Percentiles rank a stretch among this genome's conserved stretches.
These are phyloP conservation scores for Barnettozyma siamensis DNA, from an alignment of 805 yeast species.

Conservation along the genomic window DNA sequence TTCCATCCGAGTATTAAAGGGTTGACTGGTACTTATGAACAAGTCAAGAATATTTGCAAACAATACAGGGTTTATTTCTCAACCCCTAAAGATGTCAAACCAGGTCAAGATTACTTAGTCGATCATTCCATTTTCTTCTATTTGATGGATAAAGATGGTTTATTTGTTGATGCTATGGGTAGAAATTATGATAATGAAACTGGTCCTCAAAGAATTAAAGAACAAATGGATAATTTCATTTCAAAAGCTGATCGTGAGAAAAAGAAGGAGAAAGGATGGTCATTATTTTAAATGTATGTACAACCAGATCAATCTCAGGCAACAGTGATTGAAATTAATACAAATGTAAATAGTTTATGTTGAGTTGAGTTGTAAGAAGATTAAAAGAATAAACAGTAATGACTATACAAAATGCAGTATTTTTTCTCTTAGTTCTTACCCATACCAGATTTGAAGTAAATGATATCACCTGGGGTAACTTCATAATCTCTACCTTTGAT, in stretches of 20 bases:
- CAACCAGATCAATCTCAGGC: background rate
- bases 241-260: constrained; percentile 67
- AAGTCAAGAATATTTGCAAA: constrained; percentile 80
- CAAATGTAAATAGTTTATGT: background rate
- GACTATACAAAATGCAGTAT: background rate
- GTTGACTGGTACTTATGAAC: constrained; percentile 84
- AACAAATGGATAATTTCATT: constrained; percentile 68
- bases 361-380: background rate
- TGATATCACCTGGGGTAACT: constrained; percentile 91
- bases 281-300: constrained; percentile 22
- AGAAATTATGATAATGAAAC: constrained; percentile 77
- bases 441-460: constrained; percentile 91
- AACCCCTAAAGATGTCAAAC: constrained; percentile 91
- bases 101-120: constrained; percentile 94
- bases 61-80: constrained; percentile 91
- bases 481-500: constrained; percentile 93
- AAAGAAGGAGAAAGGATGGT: constrained; percentile 54
- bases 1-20: constrained; percentile 90
- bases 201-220: constrained; percentile 71
- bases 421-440: constrained; percentile 44
- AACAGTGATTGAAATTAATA: background rate
- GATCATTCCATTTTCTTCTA: constrained; percentile 97
- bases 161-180: constrained; percentile 91
- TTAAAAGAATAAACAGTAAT: background rate
- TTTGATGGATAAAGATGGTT: constrained; percentile 97